Base-by-base conservation (phyloP, 257 asterid species). In the Pogostemon cablin region DNA sequence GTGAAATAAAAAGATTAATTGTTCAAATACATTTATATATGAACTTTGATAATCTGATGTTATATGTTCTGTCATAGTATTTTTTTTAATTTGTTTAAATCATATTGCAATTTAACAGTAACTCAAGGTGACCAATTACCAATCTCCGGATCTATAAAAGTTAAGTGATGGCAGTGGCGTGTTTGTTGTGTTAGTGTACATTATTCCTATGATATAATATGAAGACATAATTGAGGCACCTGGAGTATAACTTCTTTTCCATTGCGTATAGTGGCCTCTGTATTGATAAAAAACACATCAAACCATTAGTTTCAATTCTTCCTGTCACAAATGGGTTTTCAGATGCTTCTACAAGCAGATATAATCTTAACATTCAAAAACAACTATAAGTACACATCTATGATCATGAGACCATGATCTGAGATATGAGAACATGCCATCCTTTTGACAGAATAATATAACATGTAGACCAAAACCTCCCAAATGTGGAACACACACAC, bases 241-340 rank as follows among this genome's bases (percentile, higher is more conserved):
- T 91, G 99, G 59, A 93, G 73, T 69, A 93, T 40, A 80, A 93
- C 76, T 67, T 93, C 97, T 48, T 81, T 86, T 68, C 99, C 99
- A 44, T 79, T 75, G 69, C 96, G 88, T 76, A 91, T 72, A 62
- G 79, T 85, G 71, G 82, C 93, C 79, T 38, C 99, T 90, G 93
- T 75, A 81, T 62, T 69, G 63, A 60, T 48, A 67, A 67, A 67
- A 65, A 72, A 25, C 57, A 67, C 34, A 15, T 44, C 62, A 61
- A 65, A 57, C 62, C 66, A 75, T 73, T 57, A 34, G 62, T 56
- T 25, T 41, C 40, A 61, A 48, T 42, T 39, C 57, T 20, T 25
- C 43, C 7, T n/a, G 56, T 58, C 65, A 38, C 4, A 65, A 12
- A 32, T 6, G 42, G 53, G 52, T 34, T 34, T 43, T 67, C 11